A percentile compares a stretch with the other conserved stretches of the same genome.
These are phyloP conservation scores for Antitrichia curtipendula DNA, from an alignment of 225 moss, liverwort and hornwort species.

Conservation along the genomic window DNA sequence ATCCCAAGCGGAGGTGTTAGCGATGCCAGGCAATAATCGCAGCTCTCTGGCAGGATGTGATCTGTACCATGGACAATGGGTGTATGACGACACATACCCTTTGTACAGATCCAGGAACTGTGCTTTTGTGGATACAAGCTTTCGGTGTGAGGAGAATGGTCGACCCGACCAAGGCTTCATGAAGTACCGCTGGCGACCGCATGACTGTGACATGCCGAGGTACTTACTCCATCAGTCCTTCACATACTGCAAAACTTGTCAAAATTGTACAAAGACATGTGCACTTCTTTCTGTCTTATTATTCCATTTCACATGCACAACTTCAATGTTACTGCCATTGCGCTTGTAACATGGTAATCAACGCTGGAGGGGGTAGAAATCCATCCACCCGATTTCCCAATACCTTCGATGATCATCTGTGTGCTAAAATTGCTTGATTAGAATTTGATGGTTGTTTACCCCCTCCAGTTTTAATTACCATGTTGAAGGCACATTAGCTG, in stretches of 20 bases:
- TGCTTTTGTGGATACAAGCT: slow-evolving; percentile 55
- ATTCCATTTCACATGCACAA: background rate
- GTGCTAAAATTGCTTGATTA: background rate
- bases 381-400: background rate
- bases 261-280: background rate
- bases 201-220: slow-evolving; percentile 65
- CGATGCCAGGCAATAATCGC: background rate
- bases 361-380: background rate
- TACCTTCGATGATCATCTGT: background rate
- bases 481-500: too few species aligned
- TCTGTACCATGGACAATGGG: slow-evolving; percentile 55
- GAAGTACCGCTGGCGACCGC: slow-evolving; percentile 84
- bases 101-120: slow-evolving; percentile 60
- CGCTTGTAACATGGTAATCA: background rate
- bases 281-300: background rate
- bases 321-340: background rate
- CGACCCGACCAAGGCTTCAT: slow-evolving; percentile 55
- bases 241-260: background rate
- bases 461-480: too few species aligned
- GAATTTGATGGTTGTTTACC: too few species aligned
- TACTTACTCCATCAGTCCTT: background rate
- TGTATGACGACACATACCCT: slow-evolving; percentile 62
- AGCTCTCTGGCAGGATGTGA: slow-evolving; percentile 28
- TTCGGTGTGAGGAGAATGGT: slow-evolving; percentile 84
- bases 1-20: background rate